Percentiles rank a stretch among this genome's conserved stretches.
phyloP scores from a whole-genome alignment of 1,139 yeast genomes.

The Pichia sp. region DNA sequence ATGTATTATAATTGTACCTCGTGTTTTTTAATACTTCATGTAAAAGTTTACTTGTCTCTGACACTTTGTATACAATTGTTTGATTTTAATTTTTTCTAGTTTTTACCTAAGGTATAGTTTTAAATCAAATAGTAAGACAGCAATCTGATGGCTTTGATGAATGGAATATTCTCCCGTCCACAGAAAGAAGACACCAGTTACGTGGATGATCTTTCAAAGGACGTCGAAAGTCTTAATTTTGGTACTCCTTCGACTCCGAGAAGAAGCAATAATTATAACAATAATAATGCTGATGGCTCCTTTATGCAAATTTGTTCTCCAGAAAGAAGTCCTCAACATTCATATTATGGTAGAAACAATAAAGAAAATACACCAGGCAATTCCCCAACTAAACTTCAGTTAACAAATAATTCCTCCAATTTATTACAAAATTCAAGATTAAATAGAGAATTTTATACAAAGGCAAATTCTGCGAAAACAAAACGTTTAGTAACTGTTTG shows the following conservation, averaged over 20 bases:
- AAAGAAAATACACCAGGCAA: constrained; percentile 33
- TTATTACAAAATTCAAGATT: constrained; percentile 25
- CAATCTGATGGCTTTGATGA: constrained; percentile 24
- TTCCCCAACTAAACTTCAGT: constrained; percentile 13
- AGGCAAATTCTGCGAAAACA: constrained; percentile 69
- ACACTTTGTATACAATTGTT: too few relatives aligned
- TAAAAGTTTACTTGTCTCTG: too few relatives aligned
- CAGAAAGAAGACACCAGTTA: constrained; percentile 23
- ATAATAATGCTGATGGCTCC: constrained; percentile 17
- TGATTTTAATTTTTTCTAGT: too few relatives aligned
- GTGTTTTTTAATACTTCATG: too few relatives aligned
- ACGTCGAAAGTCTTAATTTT: constrained; percentile 28
- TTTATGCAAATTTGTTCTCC: constrained; percentile 30
- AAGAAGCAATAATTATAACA: constrained; percentile 3
- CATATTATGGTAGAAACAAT: constrained; percentile 16
- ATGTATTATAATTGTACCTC: too few relatives aligned
- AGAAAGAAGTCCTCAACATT: constrained; percentile 20
- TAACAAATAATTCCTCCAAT: constrained; percentile 22
- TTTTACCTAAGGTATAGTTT: too few relatives aligned
- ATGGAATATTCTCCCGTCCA: constrained; percentile 26
- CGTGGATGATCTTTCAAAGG: constrained; percentile 29
- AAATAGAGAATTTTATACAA: constrained; percentile 48
- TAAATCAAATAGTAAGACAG: too few relatives aligned
- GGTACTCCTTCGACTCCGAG: constrained; percentile 25
- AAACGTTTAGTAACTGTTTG: constrained; percentile 84